phyloP scores from a whole-genome alignment of 2,329 filamentous ascomycete genomes.

The Fusarium tjaetaba region DNA sequence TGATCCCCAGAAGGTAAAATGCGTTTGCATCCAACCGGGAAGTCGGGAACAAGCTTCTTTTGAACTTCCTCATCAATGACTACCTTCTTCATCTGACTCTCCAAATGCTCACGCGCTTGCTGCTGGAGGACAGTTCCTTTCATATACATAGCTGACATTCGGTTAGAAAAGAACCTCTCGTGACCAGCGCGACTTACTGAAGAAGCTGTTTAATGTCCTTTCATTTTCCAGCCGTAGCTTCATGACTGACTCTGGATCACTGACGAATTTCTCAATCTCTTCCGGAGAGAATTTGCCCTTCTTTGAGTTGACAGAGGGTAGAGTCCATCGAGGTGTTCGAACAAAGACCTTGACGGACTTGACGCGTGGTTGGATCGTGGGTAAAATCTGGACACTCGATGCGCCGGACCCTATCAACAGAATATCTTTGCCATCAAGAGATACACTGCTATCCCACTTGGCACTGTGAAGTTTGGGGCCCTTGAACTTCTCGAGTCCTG shows the following conservation, averaged over 20 bases:
- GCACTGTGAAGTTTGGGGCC: constrained; percentile 12
- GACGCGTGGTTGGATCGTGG: neutral
- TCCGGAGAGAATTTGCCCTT: neutral
- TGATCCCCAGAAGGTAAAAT: constrained; percentile 18
- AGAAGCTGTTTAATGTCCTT: constrained; percentile 12
- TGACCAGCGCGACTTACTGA: neutral
- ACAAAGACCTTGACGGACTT: constrained; percentile 9
- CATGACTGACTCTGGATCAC: neutral
- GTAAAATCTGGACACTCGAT: constrained; percentile 14
- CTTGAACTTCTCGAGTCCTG: neutral
- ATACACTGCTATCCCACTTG: neutral
- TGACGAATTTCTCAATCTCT: neutral
- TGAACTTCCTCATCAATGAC: neutral
- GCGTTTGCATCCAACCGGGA: constrained; percentile 8
- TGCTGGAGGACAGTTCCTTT: constrained; percentile 5
- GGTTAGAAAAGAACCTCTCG: neutral
- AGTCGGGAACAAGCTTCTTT: constrained; percentile 5
- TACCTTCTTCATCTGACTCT: constrained; percentile 9
- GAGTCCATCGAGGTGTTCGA: constrained; percentile 12
- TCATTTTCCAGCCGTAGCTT: constrained; percentile 7
- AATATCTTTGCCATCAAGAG: constrained; percentile 5
- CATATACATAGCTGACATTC: constrained; percentile 9
- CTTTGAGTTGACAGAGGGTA: constrained; percentile 16
- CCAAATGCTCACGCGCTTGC: constrained; percentile 4
- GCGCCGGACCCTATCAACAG: constrained; percentile 12